Percentiles rank a stretch among this genome's conserved stretches.
Evolutionary conservation across 192 early-diverging fungal species (phyloP).

Genomic region (Diversispora eburnea): DNA sequence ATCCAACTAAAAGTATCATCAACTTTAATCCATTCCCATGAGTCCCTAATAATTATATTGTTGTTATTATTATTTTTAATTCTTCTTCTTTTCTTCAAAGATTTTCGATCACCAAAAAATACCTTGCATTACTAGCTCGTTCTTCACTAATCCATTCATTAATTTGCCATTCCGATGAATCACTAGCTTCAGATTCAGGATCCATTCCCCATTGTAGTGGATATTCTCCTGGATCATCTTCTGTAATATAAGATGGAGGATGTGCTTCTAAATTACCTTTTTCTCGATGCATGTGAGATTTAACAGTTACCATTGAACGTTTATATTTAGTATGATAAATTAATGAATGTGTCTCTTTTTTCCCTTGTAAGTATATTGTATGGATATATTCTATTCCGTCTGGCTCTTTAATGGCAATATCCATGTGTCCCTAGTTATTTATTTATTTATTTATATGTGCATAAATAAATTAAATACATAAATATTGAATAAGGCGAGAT

Average conservation of each 20-base stretch:
- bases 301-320: conserved; percentile 40
- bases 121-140: conserved; percentile 45
- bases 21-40: conserved; percentile 96
- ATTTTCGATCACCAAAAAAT: neutral
- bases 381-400: conserved; percentile 83
- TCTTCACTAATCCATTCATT: conserved; percentile 80
- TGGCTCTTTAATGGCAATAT: conserved; percentile 75
- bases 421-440: conserved; percentile 53
- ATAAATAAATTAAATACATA: too few relatives aligned
- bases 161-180: conserved; percentile 68
- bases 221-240: conserved; percentile 64
- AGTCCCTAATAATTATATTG: conserved; percentile 37
- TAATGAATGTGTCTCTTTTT: conserved; percentile 75
- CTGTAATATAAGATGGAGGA: conserved; percentile 57
- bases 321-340: conserved; percentile 99
- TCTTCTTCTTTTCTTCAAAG: too few relatives aligned
- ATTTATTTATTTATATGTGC: neutral
- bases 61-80: too few relatives aligned
- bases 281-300: conserved; percentile 63
- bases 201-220: conserved; percentile 53
- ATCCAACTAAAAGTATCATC: conserved; percentile 96
- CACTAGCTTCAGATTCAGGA: conserved; percentile 54
- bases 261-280: conserved; percentile 70
- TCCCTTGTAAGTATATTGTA: conserved; percentile 76
- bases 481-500: too few relatives aligned